Evolutionary conservation across 805 yeast species (phyloP), one percentile per base, ranked within the genome.

Genomic region (Kluyveromyces aestuarii): DNA sequence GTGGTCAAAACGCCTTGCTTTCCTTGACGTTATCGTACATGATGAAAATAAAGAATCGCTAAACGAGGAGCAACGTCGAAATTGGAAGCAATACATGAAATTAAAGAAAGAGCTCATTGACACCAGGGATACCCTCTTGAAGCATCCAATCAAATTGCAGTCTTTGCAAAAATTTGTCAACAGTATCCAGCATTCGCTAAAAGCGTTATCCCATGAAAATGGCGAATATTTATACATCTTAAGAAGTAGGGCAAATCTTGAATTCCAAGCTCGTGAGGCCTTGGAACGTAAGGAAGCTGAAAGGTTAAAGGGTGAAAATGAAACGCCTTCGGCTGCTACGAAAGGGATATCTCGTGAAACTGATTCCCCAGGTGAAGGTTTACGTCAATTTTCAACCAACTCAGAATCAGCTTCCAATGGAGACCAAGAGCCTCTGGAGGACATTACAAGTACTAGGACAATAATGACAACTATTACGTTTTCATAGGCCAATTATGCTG

Each of bases 71-170:
- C 53, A 50, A 35, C 53, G 48, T 74, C 63, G 63, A 30, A 78
- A 76, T 52, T 82, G 86, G 90, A 81, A 76, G 56, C 70, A 72
- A 48, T 83, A 77, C 59, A 77, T 81, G 52, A 67, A 66, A 35
- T 67, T 80, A 39, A 84, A 84, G 60, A 77, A 75, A 47, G 66
- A 69, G 27, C 67, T 84, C 8, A 75, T 80, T 53, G 66, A 69
- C 5, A 73, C 76, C 37, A 72, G 90, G 51, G 87, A 84, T 51
- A 56, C 62, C 14, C 62, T 84, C 39, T 72, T 73, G 14, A 53
- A 58, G 11, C 61, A 64, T 18, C 58, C 66, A 17, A 67, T 71
- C 1, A 57, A 63, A 39, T 53, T 71, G 53, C 50, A 53, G 1
- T 53, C 51, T 2, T 60, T 71, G 18, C 60, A 66, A 27, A 51